Conservation (phyloP, 352 stramenopile genomes). For the Phytophthora pisi region DNA sequence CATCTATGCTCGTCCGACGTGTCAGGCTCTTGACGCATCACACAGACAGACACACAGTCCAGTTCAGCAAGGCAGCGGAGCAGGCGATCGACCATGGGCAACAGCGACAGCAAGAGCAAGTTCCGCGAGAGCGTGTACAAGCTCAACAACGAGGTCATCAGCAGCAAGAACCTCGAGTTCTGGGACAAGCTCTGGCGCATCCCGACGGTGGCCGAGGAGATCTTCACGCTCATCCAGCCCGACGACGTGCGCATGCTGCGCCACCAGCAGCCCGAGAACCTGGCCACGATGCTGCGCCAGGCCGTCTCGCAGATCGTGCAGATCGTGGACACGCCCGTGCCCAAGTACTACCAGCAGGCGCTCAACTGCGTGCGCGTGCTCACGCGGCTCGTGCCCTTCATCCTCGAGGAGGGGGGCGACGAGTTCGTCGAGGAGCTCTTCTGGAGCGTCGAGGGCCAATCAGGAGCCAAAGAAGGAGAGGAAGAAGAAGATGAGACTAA, state of each 20-base stretch:
- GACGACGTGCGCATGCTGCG: conserved; percentile 90
- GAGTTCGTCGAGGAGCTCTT: conserved; percentile 88
- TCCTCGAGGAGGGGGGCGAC: conserved; percentile 76
- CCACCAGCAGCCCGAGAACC: conserved; percentile 80
- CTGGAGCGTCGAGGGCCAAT: conserved; percentile 62
- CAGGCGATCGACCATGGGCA: conserved; percentile 56
- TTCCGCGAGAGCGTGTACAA: conserved; percentile 93
- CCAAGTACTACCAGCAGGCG: conserved; percentile 89
- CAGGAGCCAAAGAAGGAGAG: conserved; percentile 42
- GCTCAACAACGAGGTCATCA: conserved; percentile 89
- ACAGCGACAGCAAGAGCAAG: conserved; percentile 92
- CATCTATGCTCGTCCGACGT: neutral
- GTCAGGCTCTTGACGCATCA: conserved; percentile 1
- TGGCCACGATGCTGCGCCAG: conserved; percentile 84
- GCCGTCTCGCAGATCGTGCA: conserved; percentile 84
- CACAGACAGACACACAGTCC: neutral
- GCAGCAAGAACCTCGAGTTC: conserved; percentile 88
- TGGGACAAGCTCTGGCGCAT: conserved; percentile 92
- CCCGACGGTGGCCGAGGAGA: conserved; percentile 86
- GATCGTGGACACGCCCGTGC: conserved; percentile 87
- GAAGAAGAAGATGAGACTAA: conserved; percentile 44
- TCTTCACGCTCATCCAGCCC: conserved; percentile 90
- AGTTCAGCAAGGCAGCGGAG: neutral
- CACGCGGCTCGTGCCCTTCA: conserved; percentile 85
- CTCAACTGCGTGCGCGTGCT: conserved; percentile 88